Base-by-base conservation (phyloP, 768 basidiomycete species). In the Pleurotus djamor region DNA sequence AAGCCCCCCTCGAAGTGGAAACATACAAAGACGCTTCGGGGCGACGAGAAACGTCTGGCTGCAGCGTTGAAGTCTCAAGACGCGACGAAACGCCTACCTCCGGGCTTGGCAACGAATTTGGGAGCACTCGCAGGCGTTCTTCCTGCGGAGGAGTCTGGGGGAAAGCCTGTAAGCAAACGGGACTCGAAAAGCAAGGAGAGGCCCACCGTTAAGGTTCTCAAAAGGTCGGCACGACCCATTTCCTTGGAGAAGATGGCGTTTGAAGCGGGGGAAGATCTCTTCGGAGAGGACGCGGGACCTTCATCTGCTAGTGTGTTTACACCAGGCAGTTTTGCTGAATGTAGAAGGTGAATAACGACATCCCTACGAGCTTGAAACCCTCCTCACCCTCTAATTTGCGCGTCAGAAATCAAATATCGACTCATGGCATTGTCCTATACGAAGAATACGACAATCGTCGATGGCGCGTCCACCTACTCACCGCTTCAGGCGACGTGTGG, bases 401-500 rank as follows among this genome's bases (percentile, higher is more conserved):
- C 48, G 57, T 52, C 43, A n/a, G 79, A 67, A 76, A 77, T 60
- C 67, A 71, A 21, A 54, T 55, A 1, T 21, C 61, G 2, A 57
- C 61, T 16, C 69, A 76, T 54, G 77, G 70, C 17, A 68, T 81
- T 21, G 73, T 79, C 16, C 59, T 81, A 10, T 70, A 69, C 13
- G 71, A 77, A 58, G 13, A 17, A 4, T 60, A 63, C 13, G 21
- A 45, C 5, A 64, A 72, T 41, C 63, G 64, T 33, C 60, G 59
- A 35, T 67, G 61, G 63, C 48, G 36, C 34, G n/a, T 63, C 17
- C 14, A 60, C 21, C 8, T 48, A 43, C 54, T 75, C 10, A 66
- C 80, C 69, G 65, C 81, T 65, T 58, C 77, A 67, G 90, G 90
- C 4, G 84, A 87, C 58, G 52, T 85, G 1, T 80, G 83, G 76